Evolutionary conservation across 148 eudicot genomes (phyloP).

Genomic region (Vaccinium macrocarpon): DNA sequence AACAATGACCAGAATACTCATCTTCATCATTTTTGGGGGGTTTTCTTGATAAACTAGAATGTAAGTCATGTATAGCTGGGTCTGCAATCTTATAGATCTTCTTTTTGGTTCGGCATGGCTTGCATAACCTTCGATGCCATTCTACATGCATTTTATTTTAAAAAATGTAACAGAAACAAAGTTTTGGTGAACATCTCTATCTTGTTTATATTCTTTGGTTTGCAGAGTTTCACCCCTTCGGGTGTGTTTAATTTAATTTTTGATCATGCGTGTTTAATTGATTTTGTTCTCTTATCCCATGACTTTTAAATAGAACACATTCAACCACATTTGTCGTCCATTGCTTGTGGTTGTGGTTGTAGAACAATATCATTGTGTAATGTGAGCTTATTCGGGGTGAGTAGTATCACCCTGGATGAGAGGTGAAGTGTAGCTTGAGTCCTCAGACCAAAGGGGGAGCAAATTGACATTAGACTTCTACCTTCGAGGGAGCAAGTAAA

Average conservation of each 20-base stretch:
- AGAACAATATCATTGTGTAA: neutral
- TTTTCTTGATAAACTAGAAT: neutral
- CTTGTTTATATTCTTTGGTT: neutral
- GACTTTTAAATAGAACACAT: neutral
- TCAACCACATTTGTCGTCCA: neutral
- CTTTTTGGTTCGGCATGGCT: neutral
- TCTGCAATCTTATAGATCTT: neutral
- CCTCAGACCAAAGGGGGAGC: neutral
- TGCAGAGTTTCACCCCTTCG: neutral
- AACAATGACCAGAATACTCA: neutral
- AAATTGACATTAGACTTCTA: neutral
- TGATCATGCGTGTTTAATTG: too few species aligned
- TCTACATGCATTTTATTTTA: neutral
- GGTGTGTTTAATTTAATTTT: neutral
- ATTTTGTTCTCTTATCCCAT: neutral
- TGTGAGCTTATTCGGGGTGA: neutral
- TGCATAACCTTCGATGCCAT: neutral
- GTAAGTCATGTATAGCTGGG: neutral
- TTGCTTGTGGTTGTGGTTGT: neutral
- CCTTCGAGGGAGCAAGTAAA: neutral
- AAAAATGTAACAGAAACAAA: neutral
- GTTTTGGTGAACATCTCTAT: neutral
- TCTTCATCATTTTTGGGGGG: neutral
- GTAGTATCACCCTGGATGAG: neutral
- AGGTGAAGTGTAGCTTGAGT: neutral